Evolutionary conservation across 148 eudicot species (phyloP).

Genomic region (Vaccinium darrowii): DNA sequence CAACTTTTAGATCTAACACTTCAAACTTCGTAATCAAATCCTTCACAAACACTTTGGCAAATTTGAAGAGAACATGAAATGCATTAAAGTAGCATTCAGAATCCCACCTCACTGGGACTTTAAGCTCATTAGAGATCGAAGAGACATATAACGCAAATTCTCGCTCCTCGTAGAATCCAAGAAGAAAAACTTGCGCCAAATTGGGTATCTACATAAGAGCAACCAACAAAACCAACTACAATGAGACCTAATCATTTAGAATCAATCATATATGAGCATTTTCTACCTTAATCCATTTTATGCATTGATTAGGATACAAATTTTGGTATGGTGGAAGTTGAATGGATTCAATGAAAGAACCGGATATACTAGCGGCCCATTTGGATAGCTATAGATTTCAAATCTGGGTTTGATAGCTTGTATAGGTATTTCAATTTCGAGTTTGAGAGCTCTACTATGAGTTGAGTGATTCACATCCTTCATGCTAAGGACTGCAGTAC

Average conservation of each 20-base stretch:
- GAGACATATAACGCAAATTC: conserved; percentile 84
- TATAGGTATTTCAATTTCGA: background rate
- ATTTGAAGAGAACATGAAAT: background rate
- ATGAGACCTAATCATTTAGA: background rate
- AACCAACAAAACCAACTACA: conserved; percentile 17
- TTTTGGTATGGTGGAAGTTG: background rate
- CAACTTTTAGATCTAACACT: background rate
- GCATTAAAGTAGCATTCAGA: background rate
- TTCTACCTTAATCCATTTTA: background rate
- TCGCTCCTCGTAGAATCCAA: conserved; percentile 82
- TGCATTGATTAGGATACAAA: background rate
- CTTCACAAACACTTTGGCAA: background rate
- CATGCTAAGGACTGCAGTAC: background rate
- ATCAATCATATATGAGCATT: background rate
- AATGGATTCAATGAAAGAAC: background rate
- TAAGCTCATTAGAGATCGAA: conserved; percentile 87
- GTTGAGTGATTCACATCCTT: background rate
- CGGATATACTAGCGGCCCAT: background rate
- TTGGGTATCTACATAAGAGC: conserved; percentile 71
- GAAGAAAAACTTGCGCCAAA: conserved; percentile 73
- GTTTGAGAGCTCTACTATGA: background rate
- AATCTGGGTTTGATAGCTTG: background rate
- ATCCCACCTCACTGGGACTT: conserved; percentile 82
- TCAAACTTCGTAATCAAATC: background rate
- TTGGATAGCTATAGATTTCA: background rate